Evolutionary conservation across 495 filamentous ascomycete species (phyloP).

Genomic region (Penicillium robsamsonii): DNA sequence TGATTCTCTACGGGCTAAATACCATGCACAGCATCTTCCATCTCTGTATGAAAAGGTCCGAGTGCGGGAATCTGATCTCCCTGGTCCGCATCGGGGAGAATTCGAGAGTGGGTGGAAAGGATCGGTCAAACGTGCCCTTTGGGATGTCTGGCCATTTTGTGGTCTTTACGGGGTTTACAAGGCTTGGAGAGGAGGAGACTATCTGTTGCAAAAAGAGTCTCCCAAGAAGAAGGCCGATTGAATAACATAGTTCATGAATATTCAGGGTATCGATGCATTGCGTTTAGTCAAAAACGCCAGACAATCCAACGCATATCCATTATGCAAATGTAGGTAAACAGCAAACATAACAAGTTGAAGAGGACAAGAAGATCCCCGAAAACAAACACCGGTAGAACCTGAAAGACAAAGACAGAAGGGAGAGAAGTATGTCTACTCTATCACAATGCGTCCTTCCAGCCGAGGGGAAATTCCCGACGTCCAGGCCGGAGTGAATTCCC

Average conservation of each 20-base stretch:
- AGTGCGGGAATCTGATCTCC: conserved; percentile 22
- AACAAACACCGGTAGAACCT: neutral
- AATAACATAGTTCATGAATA: conserved; percentile 2
- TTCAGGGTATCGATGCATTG: conserved; percentile 9
- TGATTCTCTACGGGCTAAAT: conserved; percentile 47
- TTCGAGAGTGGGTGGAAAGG: conserved; percentile 19
- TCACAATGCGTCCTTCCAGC: conserved; percentile 71
- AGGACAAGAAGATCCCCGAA: neutral
- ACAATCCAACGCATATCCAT: conserved; percentile 5
- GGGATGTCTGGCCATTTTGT: conserved; percentile 26
- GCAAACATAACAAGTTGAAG: neutral
- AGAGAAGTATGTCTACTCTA: conserved; percentile 24
- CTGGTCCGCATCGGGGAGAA: conserved; percentile 12
- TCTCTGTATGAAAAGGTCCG: conserved; percentile 56
- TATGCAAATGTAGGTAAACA: conserved; percentile 6
- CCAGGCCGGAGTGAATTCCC: conserved; percentile 65
- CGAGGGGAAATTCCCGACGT: conserved; percentile 73
- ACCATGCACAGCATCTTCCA: conserved; percentile 46
- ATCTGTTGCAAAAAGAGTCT: conserved; percentile 17
- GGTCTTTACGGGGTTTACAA: conserved; percentile 27
- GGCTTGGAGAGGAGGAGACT: conserved; percentile 27
- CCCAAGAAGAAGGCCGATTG: conserved; percentile 14
- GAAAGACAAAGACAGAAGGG: neutral
- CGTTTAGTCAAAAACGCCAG: conserved; percentile 3
- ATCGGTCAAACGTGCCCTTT: conserved; percentile 15